phyloP scores from a whole-genome alignment of 2,329 filamentous ascomycete genomes.

The Epichloe baconii region DNA sequence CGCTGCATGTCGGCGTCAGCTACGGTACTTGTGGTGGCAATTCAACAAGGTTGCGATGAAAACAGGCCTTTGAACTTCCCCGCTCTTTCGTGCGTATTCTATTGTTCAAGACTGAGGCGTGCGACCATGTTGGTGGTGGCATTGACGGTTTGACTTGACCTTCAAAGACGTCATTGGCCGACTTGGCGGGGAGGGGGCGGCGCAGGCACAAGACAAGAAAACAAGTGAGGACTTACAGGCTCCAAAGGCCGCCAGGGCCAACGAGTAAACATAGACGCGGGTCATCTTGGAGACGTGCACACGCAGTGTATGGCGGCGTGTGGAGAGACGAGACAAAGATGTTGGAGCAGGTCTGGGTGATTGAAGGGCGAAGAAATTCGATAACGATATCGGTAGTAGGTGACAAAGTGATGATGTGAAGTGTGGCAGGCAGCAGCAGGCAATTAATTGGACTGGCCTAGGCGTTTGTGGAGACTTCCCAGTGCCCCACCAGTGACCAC shows the following conservation, averaged over 20 bases:
- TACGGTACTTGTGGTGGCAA: not conserved
- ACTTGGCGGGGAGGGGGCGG: too few species aligned
- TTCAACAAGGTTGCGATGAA: not conserved
- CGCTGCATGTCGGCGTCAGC: conserved; percentile 34
- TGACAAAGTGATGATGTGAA: not conserved
- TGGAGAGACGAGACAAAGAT: not conserved
- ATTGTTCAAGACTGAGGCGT: not conserved
- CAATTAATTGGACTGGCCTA: too few species aligned
- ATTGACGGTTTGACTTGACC: not conserved
- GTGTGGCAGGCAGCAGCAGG: not conserved
- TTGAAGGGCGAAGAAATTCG: not conserved
- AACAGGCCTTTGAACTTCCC: too few species aligned
- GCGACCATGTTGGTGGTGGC: not conserved
- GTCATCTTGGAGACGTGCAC: conserved; percentile 23
- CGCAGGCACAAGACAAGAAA: not conserved
- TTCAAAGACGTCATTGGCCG: conserved; percentile 13
- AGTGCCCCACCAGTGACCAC: not conserved
- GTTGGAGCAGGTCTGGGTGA: not conserved
- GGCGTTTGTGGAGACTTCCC: too few species aligned
- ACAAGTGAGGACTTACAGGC: conserved; percentile 24
- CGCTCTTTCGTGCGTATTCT: too few species aligned
- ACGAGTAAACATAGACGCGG: conserved; percentile 28
- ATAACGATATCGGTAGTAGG: not conserved
- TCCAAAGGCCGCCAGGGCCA: conserved; percentile 28
- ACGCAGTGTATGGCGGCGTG: not conserved